Base-by-base conservation (phyloP, 1,284 basidiomycete species). In the Fomitiporia mediterranea region DNA sequence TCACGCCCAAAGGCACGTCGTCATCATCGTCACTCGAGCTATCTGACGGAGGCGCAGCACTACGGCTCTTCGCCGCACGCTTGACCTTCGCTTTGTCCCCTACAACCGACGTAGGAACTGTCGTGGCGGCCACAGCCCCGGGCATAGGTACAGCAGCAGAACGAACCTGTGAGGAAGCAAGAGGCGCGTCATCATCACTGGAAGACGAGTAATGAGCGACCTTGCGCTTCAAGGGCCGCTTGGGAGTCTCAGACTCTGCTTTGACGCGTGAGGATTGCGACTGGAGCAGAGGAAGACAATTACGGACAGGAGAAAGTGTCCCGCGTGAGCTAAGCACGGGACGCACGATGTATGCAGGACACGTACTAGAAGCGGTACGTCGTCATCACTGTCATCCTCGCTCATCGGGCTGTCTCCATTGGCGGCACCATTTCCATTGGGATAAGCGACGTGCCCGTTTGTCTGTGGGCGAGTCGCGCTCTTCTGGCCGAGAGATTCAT, bases 341-440 rank as follows among this genome's bases (percentile, higher is more conserved):
- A 34, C 51, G 27, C 35, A 28, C 35, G 35, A 38, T 30, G 28
- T 30, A 27, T 34, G 38, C 55, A 43, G 43, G 57, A 30, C 58
- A 76, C 78, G 64, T 69, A 91, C 89, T 65, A 89, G 73, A 51
- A 87, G 87, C 66, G 82, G 69, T 62, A 88, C 84, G 51, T 84
- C 77, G 60, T 82, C 58, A 47, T 64, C 82, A 62, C 80, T 84
- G 50, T 84, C 77, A 60, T 82, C 58, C 38, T 64, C 82, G 62
- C 80, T 84, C 77, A 83, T 81, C 34, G 77, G 72, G 51, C 78
- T 76, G 52, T 74, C 72, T 38, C 63, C 62, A 39, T 70, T 67
- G 56, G 72, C 67, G 39, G 65, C 65, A 59, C 52, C 55, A 32
- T 51, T 56, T n/a, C 55, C 55, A 42, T 56, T 56, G 13, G 35